Evolutionary conservation across 2,329 filamentous ascomycete genomes (phyloP).

Genomic region (Pseudohalonectria lignicola): DNA sequence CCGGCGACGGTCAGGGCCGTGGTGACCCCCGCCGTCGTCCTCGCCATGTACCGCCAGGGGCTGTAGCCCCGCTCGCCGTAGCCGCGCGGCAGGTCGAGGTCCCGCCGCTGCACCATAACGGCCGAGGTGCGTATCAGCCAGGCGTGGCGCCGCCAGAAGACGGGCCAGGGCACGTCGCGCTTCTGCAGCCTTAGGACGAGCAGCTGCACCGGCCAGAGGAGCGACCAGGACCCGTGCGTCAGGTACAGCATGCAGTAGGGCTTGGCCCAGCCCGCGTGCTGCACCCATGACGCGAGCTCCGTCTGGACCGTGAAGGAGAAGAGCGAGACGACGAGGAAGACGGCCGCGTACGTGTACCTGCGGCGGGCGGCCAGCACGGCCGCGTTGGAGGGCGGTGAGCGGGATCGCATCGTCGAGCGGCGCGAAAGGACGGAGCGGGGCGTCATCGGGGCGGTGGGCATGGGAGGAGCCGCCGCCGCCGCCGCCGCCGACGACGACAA

Average conservation of each 20-base stretch:
- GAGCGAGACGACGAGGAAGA: slow-evolving; percentile 75
- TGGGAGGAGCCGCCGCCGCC: no score
- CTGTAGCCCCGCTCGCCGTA: neutral
- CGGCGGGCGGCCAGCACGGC: slow-evolving; percentile 56
- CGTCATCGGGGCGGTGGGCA: slow-evolving; percentile 15
- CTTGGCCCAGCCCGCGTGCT: slow-evolving; percentile 91
- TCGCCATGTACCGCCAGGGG: slow-evolving; percentile 59
- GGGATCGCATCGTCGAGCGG: slow-evolving; percentile 63
- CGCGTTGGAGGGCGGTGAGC: slow-evolving; percentile 55
- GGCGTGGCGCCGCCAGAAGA: slow-evolving; percentile 66
- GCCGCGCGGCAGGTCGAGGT: slow-evolving; percentile 48
- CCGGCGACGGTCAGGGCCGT: slow-evolving; percentile 81
- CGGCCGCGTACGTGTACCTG: slow-evolving; percentile 77
- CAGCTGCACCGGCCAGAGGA: slow-evolving; percentile 82
- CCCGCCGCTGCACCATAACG: slow-evolving; percentile 77
- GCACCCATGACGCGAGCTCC: slow-evolving; percentile 89
- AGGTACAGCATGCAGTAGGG: slow-evolving; percentile 99
- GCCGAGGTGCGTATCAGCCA: slow-evolving; percentile 41
- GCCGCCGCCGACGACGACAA: neutral
- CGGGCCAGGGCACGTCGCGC: slow-evolving; percentile 64
- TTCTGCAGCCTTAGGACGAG: slow-evolving; percentile 70
- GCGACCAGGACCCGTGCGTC: slow-evolving; percentile 86
- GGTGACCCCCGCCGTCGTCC: slow-evolving; percentile 73
- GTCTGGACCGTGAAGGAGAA: slow-evolving; percentile 89
- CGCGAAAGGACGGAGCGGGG: slow-evolving; percentile 31